Conservation (phyloP, 768 basidiomycete genomes). For the Chalciporus sphaerocephalus region DNA sequence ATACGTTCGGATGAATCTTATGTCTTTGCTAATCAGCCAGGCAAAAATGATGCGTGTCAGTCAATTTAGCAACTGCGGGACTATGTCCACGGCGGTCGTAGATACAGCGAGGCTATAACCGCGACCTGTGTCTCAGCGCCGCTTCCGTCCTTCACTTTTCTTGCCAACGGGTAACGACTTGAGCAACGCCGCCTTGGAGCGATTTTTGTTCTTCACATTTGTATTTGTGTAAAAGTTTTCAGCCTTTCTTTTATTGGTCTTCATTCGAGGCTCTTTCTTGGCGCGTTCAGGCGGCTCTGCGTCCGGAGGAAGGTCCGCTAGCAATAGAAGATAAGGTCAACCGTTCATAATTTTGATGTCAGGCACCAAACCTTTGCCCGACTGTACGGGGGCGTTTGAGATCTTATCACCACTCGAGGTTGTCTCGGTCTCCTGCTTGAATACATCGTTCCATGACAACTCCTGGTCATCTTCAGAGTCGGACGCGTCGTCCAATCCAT, state of each 20-base stretch:
- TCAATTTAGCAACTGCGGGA: neutral
- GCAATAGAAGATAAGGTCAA: slow-evolving; percentile 10
- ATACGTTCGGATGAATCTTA: neutral
- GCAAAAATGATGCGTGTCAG: neutral
- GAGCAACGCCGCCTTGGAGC: slow-evolving; percentile 57
- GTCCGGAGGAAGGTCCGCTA: slow-evolving; percentile 31
- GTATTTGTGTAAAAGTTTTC: slow-evolving; percentile 82
- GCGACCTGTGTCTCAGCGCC: slow-evolving; percentile 21
- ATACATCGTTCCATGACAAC: slow-evolving; percentile 85
- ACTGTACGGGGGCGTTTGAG: slow-evolving; percentile 5
- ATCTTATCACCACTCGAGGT: slow-evolving; percentile 13
- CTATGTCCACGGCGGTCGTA: slow-evolving; percentile 2
- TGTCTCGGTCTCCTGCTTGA: slow-evolving; percentile 47
- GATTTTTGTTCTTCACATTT: slow-evolving; percentile 87
- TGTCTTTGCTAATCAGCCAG: slow-evolving; percentile 13
- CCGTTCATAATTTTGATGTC: slow-evolving; percentile 1
- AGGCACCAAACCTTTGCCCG: slow-evolving; percentile 19
- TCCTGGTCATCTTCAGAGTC: slow-evolving; percentile 41
- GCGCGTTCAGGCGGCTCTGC: slow-evolving; percentile 31
- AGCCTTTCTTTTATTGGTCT: slow-evolving; percentile 90
- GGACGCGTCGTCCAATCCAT: slow-evolving; percentile 32
- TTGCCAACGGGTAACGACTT: slow-evolving; percentile 54
- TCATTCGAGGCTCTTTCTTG: slow-evolving; percentile 78
- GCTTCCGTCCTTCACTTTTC: slow-evolving; percentile 40
- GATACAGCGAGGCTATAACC: slow-evolving; percentile 17